phyloP scores from a whole-genome alignment of 2,329 filamentous ascomycete species.

The Dactylellina parvicollis region DNA sequence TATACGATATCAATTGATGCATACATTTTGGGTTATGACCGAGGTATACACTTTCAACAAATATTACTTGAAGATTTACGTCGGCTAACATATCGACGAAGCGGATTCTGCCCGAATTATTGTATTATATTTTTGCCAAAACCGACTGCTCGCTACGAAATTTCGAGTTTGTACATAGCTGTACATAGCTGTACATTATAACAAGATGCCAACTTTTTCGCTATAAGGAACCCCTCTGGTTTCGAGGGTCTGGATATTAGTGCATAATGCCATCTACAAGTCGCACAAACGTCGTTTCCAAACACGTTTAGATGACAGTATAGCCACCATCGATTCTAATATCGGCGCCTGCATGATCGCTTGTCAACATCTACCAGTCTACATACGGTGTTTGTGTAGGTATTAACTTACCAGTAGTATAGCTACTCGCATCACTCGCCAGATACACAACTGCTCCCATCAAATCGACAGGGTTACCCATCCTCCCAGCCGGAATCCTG shows the following conservation, averaged over 20 bases:
- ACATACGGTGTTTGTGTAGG: not conserved
- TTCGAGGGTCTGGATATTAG: not conserved
- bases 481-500: slow-evolving; percentile 89
- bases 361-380: not conserved
- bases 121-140: slow-evolving; percentile 33
- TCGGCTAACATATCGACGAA: too few species aligned
- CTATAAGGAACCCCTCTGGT: not conserved
- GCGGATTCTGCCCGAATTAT: not conserved
- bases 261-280: not conserved
- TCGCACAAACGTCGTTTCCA: not conserved
- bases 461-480: slow-evolving; percentile 89
- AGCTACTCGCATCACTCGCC: slow-evolving; percentile 78
- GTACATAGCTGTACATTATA: slow-evolving; percentile 41
- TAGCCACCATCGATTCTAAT: slow-evolving; percentile 88
- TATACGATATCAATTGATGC: not conserved
- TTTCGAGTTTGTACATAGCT: slow-evolving; percentile 45
- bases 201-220: not conserved
- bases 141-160: slow-evolving; percentile 13
- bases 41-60: too few species aligned
- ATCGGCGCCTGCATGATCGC: slow-evolving; percentile 71
- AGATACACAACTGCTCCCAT: slow-evolving; percentile 93
- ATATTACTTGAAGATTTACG: too few species aligned
- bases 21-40: not conserved
- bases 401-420: slow-evolving; percentile 71
- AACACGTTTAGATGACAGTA: slow-evolving; percentile 70